phyloP scores from a whole-genome alignment of 208 protist species.

The Borovskyia barvae region DNA sequence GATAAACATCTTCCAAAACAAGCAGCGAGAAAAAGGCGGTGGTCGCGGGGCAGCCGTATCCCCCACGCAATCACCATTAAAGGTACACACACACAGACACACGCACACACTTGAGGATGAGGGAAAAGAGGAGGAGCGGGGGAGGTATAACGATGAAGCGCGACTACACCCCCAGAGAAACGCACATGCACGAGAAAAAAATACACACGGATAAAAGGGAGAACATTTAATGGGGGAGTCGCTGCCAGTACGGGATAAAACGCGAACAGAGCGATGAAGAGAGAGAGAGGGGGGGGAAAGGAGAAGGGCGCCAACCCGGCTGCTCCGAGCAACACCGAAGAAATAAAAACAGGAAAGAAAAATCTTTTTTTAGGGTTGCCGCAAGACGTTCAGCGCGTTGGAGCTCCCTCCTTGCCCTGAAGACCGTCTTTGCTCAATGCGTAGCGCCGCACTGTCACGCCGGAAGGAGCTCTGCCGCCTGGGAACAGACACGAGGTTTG shows the following conservation, averaged over 20 bases:
- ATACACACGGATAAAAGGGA: not conserved
- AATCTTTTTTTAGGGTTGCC: too few species aligned
- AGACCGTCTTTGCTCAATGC: slow-evolving; percentile 48
- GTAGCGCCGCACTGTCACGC: slow-evolving; percentile 45
- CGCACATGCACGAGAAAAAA: slow-evolving; percentile 5
- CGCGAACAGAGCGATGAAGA: not conserved
- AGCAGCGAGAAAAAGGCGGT: too few species aligned
- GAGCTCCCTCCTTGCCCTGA: slow-evolving; percentile 40
- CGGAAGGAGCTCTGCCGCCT: slow-evolving; percentile 43
- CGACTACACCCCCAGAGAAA: too few species aligned
- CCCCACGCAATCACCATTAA: too few species aligned
- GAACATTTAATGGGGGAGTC: not conserved
- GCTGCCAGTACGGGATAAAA: not conserved
- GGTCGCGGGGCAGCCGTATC: too few species aligned
- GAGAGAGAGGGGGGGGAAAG: not conserved
- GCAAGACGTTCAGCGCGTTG: too few species aligned
- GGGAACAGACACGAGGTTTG: slow-evolving; percentile 25
- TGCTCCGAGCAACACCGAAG: not conserved
- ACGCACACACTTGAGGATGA: too few species aligned
- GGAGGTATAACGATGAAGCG: too few species aligned
- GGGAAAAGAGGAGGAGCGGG: too few species aligned
- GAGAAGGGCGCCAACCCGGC: not conserved
- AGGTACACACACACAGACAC: too few species aligned
- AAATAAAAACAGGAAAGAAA: slow-evolving; percentile 17
- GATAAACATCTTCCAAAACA: too few species aligned